Percentiles rank a stretch among this genome's conserved stretches.
Evolutionary conservation across 495 filamentous ascomycete genomes (phyloP).

Genomic region (Staphylotrichum longicolle): DNA sequence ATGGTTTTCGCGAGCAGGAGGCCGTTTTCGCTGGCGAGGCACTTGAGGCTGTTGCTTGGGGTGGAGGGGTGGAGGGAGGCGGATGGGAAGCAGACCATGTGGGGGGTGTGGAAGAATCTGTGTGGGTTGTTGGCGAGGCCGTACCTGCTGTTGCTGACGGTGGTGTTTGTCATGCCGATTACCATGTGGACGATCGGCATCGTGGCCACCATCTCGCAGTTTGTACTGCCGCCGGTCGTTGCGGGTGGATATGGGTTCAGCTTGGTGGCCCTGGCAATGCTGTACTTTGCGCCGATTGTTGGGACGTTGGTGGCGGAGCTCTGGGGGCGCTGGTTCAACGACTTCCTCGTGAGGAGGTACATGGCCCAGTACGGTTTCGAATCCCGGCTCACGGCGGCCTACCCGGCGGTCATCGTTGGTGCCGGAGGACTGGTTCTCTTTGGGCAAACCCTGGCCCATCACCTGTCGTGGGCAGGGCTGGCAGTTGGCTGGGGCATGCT

Average conservation of each 20-base stretch:
- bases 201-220: slow-evolving; percentile 34
- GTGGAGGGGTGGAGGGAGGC: slow-evolving; percentile 4
- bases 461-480: slow-evolving; percentile 33
- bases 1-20: not conserved
- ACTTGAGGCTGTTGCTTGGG: not conserved
- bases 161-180: slow-evolving; percentile 21
- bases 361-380: slow-evolving; percentile 50
- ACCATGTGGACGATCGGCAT: slow-evolving; percentile 42
- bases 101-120: slow-evolving; percentile 26
- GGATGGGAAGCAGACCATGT: slow-evolving; percentile 4
- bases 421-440: slow-evolving; percentile 37
- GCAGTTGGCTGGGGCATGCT: slow-evolving; percentile 35
- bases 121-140: slow-evolving; percentile 26
- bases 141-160: slow-evolving; percentile 33
- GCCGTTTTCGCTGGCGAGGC: not conserved
- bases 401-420: slow-evolving; percentile 51
- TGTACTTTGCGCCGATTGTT: slow-evolving; percentile 42
- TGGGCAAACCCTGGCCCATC: slow-evolving; percentile 36
- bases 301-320: slow-evolving; percentile 35
- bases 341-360: slow-evolving; percentile 31
- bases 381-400: slow-evolving; percentile 57
- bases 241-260: slow-evolving; percentile 32
- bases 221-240: slow-evolving; percentile 35
- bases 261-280: slow-evolving; percentile 29
- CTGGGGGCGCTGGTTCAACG: slow-evolving; percentile 44